Evolutionary conservation across 2,329 filamentous ascomycete species (phyloP).

Genomic region (Alternaria gaisen): DNA sequence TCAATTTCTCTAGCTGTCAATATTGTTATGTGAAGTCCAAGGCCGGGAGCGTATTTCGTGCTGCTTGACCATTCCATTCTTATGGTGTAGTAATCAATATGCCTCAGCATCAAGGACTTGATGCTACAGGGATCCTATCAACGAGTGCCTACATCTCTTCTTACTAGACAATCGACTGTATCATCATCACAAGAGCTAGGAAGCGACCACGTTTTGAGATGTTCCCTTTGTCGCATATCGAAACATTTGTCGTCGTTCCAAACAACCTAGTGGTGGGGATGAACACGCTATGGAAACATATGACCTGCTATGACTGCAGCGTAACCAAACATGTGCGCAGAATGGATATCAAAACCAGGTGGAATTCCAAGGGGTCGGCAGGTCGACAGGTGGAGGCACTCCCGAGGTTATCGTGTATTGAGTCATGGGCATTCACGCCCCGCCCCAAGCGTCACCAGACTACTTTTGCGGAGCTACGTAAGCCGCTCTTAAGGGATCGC

Average conservation of each 20-base stretch:
- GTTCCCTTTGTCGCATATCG: not conserved
- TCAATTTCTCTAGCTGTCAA: not conserved
- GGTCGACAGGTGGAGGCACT: not conserved
- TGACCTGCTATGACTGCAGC: not conserved
- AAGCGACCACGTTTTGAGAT: not conserved
- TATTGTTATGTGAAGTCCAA: not conserved
- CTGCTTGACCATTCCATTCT: not conserved
- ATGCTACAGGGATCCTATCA: not conserved
- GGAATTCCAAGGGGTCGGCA: not conserved
- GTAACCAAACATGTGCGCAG: not conserved
- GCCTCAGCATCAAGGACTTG: not conserved
- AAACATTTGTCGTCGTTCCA: not conserved
- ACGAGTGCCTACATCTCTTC: not conserved
- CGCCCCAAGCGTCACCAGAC: not conserved
- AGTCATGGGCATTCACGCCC: conserved; percentile 2
- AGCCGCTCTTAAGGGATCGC: not conserved
- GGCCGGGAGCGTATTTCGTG: not conserved
- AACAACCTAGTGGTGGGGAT: not conserved
- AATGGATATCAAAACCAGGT: not conserved
- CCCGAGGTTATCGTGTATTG: not conserved
- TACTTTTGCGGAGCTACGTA: not conserved
- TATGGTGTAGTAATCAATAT: not conserved
- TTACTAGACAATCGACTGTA: not conserved
- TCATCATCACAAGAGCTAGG: not conserved
- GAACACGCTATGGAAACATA: not conserved